A percentile compares a stretch with the other conserved stretches of the same genome.
Conservation (phyloP, 208 protist species). For the Leishmania martiniquensis region DNA sequence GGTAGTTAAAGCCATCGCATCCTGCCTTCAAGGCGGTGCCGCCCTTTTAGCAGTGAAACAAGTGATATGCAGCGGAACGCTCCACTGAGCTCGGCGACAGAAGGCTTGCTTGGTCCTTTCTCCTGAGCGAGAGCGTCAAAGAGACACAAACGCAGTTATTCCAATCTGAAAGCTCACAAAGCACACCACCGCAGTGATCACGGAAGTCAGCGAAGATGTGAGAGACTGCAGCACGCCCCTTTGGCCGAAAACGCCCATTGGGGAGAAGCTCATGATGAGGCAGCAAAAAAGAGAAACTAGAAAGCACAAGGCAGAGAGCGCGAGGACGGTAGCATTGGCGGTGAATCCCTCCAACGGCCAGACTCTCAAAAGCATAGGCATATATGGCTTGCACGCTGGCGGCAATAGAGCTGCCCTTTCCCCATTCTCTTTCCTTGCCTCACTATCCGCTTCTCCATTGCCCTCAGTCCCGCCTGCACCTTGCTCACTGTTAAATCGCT, state of each 20-base stretch:
- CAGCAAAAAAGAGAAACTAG: conserved; percentile 7
- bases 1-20: not conserved
- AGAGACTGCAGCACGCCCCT: conserved; percentile 7
- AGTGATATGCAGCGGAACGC: not conserved
- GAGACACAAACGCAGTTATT: conserved; percentile 8
- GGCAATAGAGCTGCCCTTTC: not conserved
- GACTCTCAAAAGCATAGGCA: not conserved
- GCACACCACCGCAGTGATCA: conserved; percentile 12
- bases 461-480: not conserved
- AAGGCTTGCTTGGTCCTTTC: not conserved
- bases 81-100: not conserved
- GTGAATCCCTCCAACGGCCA: not conserved
- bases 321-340: conserved; percentile 4
- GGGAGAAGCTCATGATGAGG: conserved; percentile 6
- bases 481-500: conserved; percentile 22
- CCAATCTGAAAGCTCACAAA: conserved; percentile 11
- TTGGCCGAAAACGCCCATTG: not conserved
- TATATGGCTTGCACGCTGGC: not conserved
- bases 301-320: conserved; percentile 2
- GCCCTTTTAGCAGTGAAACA: not conserved
- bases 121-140: not conserved
- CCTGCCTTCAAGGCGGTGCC: not conserved
- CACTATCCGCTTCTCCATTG: not conserved
- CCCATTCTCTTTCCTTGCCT: not conserved
- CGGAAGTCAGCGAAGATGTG: not conserved